These are phyloP conservation scores for Nasturtium officinale DNA, from an alignment of 345 rosid genomes.

Conservation along the genomic window DNA sequence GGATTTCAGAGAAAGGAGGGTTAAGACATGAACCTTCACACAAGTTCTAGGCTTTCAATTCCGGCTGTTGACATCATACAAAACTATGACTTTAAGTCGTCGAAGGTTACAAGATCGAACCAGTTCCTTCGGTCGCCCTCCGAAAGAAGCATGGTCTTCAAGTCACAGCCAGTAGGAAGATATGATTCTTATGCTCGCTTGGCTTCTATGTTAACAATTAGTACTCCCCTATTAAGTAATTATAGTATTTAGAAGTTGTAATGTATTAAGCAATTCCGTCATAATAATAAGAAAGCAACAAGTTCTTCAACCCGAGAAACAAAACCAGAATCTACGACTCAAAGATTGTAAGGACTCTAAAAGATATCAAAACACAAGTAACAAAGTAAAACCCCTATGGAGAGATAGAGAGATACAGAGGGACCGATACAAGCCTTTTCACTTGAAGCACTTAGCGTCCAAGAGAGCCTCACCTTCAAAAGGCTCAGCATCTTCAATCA, in stretches of 20 bases:
- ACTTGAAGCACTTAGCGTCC: slow-evolving; percentile 97
- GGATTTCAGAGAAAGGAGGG: slow-evolving; percentile 38
- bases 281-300: not conserved
- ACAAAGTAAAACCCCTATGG: slow-evolving; percentile 12
- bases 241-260: not conserved
- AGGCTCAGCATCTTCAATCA: slow-evolving; percentile 87
- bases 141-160: slow-evolving; percentile 27
- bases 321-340: slow-evolving; percentile 29
- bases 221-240: not conserved
- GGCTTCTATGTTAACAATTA: not conserved
- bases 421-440: slow-evolving; percentile 27
- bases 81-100: slow-evolving; percentile 33
- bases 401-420: slow-evolving; percentile 14
- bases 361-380: slow-evolving; percentile 26
- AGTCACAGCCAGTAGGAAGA: slow-evolving; percentile 1
- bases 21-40: slow-evolving; percentile 15
- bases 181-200: not conserved
- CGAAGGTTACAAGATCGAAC: slow-evolving; percentile 24
- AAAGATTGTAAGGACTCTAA: slow-evolving; percentile 30
- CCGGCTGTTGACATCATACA: slow-evolving; percentile 20
- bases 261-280: slow-evolving; percentile 21
- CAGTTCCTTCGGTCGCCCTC: not conserved
- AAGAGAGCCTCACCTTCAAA: slow-evolving; percentile 85
- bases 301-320: slow-evolving; percentile 23
- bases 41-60: slow-evolving; percentile 36